Evolutionary conservation across 352 stramenopile genomes (phyloP).

Genomic region (Phytophthora ohioensis): DNA sequence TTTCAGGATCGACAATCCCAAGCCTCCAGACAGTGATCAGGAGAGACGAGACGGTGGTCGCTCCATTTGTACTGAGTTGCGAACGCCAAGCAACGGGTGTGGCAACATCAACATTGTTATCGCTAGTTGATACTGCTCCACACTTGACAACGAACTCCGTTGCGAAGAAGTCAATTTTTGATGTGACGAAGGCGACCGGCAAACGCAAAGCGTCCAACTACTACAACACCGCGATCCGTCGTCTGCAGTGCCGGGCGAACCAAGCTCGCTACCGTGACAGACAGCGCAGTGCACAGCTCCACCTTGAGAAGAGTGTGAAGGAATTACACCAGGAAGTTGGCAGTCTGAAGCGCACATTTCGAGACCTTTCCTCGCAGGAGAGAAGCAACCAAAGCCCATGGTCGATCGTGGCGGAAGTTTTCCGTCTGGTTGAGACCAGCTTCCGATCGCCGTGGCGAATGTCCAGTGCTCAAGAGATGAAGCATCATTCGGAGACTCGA

Average conservation of each 20-base stretch:
- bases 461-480: conserved; percentile 9
- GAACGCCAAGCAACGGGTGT: no score
- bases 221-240: neutral
- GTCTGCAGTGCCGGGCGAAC: conserved; percentile 28
- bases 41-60: neutral
- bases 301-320: conserved; percentile 14
- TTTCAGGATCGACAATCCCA: neutral
- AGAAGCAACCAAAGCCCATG: conserved; percentile 24
- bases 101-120: no score
- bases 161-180: neutral
- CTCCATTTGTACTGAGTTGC: neutral
- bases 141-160: neutral
- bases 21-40: no score
- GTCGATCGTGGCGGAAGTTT: conserved; percentile 20
- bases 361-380: neutral
- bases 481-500: conserved; percentile 4
- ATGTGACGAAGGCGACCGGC: neutral
- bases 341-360: neutral
- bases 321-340: conserved; percentile 10
- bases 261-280: conserved; percentile 37
- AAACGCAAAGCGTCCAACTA: conserved; percentile 9
- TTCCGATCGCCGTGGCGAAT: conserved; percentile 19
- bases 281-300: conserved; percentile 13
- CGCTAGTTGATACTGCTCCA: no score
- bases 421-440: conserved; percentile 20